phyloP scores from a whole-genome alignment of 108 stramenopile genomes.

The Skeletonema marinoi region DNA sequence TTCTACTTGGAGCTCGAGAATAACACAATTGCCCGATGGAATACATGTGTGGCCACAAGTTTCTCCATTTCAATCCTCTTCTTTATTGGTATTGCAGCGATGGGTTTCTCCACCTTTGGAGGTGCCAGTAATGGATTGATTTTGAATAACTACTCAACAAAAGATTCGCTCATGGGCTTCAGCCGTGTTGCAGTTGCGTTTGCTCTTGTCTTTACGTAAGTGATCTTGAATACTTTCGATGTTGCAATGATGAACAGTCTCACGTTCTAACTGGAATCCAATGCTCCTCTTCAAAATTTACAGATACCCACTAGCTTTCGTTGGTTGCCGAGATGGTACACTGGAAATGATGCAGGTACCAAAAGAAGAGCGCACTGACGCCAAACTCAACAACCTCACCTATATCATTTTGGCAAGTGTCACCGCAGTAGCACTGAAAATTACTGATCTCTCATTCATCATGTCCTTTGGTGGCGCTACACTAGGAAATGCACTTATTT shows the following conservation, averaged over 20 bases:
- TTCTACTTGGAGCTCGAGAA: slow-evolving; percentile 92
- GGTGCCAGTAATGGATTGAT: slow-evolving; percentile 82
- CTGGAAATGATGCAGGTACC: slow-evolving; percentile 69
- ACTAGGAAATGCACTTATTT: slow-evolving; percentile 80
- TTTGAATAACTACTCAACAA: slow-evolving; percentile 92
- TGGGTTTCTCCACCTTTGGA: slow-evolving; percentile 95
- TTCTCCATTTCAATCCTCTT: slow-evolving; percentile 85
- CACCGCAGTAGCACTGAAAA: slow-evolving; percentile 47
- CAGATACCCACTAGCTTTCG: slow-evolving; percentile 91
- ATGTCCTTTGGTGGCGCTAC: slow-evolving; percentile 82
- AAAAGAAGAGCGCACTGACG: slow-evolving; percentile 54
- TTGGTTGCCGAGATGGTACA: slow-evolving; percentile 81
- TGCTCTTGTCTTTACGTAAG: slow-evolving; percentile 86
- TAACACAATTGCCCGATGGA: slow-evolving; percentile 82
- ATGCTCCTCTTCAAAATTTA: slow-evolving; percentile 1
- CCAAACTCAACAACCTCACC: slow-evolving; percentile 66
- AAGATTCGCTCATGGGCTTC: slow-evolving; percentile 82
- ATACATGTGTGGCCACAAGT: slow-evolving; percentile 71
- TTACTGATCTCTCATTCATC: slow-evolving; percentile 66
- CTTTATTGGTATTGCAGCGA: slow-evolving; percentile 73
- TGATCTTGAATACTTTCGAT: background rate
- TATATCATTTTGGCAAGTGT: slow-evolving; percentile 46
- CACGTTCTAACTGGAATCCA: background rate
- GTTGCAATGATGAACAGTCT: background rate
- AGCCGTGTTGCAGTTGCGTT: slow-evolving; percentile 92